These are phyloP conservation scores for Elsinoe perseae DNA, from an alignment of 2,329 filamentous ascomycete genomes.

Conservation along the genomic window DNA sequence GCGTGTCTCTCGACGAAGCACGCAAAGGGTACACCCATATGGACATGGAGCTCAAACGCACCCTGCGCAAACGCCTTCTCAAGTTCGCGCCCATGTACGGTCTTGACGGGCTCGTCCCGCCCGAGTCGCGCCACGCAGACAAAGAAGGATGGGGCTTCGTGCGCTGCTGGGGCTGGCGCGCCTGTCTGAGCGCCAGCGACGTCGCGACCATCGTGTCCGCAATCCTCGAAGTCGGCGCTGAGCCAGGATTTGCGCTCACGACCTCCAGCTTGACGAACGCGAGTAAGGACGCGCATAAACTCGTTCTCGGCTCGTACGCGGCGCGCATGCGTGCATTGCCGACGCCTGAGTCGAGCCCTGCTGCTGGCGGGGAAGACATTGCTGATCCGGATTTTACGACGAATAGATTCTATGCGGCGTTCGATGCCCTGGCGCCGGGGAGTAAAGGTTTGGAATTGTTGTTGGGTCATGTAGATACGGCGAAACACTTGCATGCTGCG, in stretches of 20 bases:
- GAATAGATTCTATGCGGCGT: conserved; percentile 52
- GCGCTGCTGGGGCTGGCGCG: conserved; percentile 94
- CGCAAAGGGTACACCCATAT: conserved; percentile 96
- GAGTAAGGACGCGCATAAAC: conserved; percentile 13
- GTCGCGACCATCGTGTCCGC: conserved; percentile 89
- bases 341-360: conserved; percentile 25
- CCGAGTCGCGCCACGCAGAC: conserved; percentile 44
- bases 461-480: conserved; percentile 67
- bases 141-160: conserved; percentile 98
- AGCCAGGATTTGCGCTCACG: conserved; percentile 16
- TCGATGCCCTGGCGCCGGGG: conserved; percentile 47
- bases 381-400: conserved; percentile 40
- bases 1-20: conserved; percentile 85
- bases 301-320: conserved; percentile 22
- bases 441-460: conserved; percentile 60
- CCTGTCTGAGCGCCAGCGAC: conserved; percentile 85
- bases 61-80: conserved; percentile 72
- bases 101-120: conserved; percentile 84
- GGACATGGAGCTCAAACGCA: conserved; percentile 93
- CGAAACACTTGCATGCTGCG: conserved; percentile 81
- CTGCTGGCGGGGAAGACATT: conserved; percentile 21
- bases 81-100: conserved; percentile 92
- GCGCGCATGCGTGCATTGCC: conserved; percentile 26
- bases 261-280: conserved; percentile 15
- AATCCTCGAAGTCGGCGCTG: conserved; percentile 74